Percentiles rank a stretch among this genome's conserved stretches.
Conservation (phyloP, 148 eudicot genomes). For the Silene uniflora region DNA sequence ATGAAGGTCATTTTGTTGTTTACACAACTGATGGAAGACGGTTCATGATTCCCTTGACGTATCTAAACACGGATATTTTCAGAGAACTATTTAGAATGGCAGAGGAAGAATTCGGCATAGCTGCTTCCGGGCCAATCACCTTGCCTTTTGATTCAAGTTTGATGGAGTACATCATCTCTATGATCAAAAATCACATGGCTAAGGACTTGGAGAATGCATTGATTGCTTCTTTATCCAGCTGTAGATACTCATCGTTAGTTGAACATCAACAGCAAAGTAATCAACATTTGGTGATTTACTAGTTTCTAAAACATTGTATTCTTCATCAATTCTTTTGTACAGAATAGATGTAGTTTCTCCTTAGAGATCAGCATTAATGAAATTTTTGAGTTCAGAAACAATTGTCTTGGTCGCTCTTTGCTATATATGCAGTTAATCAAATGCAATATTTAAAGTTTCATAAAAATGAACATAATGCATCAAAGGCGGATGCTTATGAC, state of each 20-base stretch:
- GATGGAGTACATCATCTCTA: slow-evolving; percentile 9
- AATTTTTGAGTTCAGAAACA: too few relatives aligned
- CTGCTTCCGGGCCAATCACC: slow-evolving; percentile 8
- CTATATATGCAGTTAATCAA: too few relatives aligned
- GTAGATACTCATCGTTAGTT: slow-evolving; percentile 10
- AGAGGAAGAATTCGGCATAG: slow-evolving; percentile 6
- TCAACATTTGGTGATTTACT: not conserved
- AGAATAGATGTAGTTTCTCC: too few relatives aligned
- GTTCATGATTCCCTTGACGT: slow-evolving; percentile 18
- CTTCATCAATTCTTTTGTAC: too few relatives aligned
- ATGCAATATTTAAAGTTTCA: too few relatives aligned
- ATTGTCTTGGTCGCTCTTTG: too few relatives aligned
- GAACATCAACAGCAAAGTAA: slow-evolving; percentile 14
- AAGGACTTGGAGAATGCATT: slow-evolving; percentile 14
- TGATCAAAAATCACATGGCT: slow-evolving; percentile 11
- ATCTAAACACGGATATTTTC: slow-evolving; percentile 1
- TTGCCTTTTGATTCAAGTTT: slow-evolving; percentile 12
- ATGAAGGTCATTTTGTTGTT: slow-evolving; percentile 16
- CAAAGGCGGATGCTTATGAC: too few relatives aligned
- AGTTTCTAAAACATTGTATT: too few relatives aligned
- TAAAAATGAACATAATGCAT: too few relatives aligned
- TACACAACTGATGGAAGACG: slow-evolving; percentile 15
- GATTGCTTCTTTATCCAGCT: slow-evolving; percentile 4
- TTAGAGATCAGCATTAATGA: too few relatives aligned
- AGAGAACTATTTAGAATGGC: slow-evolving; percentile 15